These are phyloP conservation scores for Berberis thunbergii DNA, from an alignment of 164 flowering plant genomes.

Conservation along the genomic window DNA sequence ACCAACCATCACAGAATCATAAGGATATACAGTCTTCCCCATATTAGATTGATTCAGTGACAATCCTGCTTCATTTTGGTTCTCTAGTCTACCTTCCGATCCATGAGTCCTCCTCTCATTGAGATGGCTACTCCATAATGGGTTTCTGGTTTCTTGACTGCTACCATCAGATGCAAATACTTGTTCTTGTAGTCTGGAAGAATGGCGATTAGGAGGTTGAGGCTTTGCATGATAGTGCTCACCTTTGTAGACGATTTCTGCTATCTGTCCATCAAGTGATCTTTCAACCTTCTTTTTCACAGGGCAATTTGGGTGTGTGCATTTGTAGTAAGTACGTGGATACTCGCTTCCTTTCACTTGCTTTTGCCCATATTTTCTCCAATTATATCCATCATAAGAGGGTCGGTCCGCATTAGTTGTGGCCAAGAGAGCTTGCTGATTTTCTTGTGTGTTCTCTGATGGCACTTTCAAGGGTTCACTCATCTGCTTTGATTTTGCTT, in stretches of 20 bases:
- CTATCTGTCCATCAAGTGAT: constrained; percentile 62
- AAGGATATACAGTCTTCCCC: constrained; percentile 17
- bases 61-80: constrained; percentile 27
- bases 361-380: constrained; percentile 81
- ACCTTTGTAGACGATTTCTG: constrained; percentile 68
- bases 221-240: constrained; percentile 81
- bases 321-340: constrained; percentile 71
- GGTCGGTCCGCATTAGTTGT: constrained; percentile 37
- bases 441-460: constrained; percentile 31
- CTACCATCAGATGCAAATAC: constrained; percentile 31
- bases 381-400: constrained; percentile 74
- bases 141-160: constrained; percentile 25
- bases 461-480: constrained; percentile 18
- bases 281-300: constrained; percentile 75
- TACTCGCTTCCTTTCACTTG: constrained; percentile 67
- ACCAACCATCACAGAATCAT: constrained; percentile 20
- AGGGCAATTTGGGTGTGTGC: constrained; percentile 77
- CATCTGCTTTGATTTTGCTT: constrained; percentile 22
- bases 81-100: constrained; percentile 30
- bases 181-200: constrained; percentile 29
- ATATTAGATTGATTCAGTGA: constrained; percentile 20
- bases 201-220: constrained; percentile 37
- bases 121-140: constrained; percentile 17
- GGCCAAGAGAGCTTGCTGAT: constrained; percentile 20
- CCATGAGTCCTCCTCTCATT: constrained; percentile 28